These are phyloP conservation scores for Echria macrotheca DNA, from an alignment of 495 filamentous ascomycete genomes.

Conservation along the genomic window DNA sequence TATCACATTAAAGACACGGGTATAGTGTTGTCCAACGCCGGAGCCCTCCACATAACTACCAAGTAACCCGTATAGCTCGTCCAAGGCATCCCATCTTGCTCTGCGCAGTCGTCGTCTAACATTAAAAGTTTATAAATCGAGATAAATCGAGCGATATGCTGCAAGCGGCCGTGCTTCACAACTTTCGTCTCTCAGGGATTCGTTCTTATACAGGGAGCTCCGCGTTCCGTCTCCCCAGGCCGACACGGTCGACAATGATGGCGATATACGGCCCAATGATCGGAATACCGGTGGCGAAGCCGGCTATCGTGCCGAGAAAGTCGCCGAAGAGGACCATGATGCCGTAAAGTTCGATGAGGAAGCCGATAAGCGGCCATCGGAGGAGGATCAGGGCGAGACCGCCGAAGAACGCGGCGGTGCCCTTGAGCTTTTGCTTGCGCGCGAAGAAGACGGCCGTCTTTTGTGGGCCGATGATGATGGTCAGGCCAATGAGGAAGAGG, in stretches of 20 bases:
- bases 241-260: constrained; percentile 55
- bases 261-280: constrained; percentile 81
- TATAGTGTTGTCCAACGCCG: constrained; percentile 23
- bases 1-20: constrained; percentile 17
- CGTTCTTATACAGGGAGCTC: constrained; percentile 65
- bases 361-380: constrained; percentile 84
- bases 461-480: constrained; percentile 86
- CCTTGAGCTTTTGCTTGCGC: constrained; percentile 83
- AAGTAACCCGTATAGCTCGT: neutral
- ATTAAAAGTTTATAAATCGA: constrained; percentile 1
- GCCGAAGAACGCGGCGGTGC: constrained; percentile 80
- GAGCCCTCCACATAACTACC: neutral
- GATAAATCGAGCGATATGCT: neutral
- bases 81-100: neutral
- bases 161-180: neutral
- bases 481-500: constrained; percentile 93
- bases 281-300: constrained; percentile 79
- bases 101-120: neutral
- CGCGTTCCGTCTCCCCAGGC: constrained; percentile 61
- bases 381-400: constrained; percentile 82
- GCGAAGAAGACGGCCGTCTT: constrained; percentile 93
- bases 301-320: constrained; percentile 85
- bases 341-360: constrained; percentile 85
- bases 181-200: neutral
- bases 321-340: constrained; percentile 92